Conservation (phyloP, 345 rosid species). For the Gossypium sturtianum region DNA sequence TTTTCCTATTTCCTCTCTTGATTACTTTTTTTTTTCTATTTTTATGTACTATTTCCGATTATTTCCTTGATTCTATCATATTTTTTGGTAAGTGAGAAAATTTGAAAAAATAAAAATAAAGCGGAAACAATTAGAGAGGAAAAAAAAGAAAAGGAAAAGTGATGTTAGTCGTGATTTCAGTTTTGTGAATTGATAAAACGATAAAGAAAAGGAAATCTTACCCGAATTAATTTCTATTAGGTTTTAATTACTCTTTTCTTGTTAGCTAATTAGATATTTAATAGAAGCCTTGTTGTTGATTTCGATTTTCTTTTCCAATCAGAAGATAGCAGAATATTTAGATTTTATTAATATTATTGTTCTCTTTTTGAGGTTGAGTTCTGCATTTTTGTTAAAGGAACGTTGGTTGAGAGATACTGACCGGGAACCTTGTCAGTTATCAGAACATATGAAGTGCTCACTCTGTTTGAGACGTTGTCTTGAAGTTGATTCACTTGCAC, state of each 20-base stretch:
- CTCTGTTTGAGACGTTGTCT: slow-evolving; percentile 19
- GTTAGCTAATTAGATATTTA: not conserved
- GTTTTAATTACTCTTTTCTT: not conserved
- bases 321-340: not conserved
- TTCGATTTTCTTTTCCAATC: not conserved
- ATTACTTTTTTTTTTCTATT: not conserved
- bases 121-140: not conserved
- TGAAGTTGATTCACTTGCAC: slow-evolving; percentile 23
- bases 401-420: slow-evolving; percentile 10
- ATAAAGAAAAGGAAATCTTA: not conserved
- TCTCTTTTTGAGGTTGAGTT: slow-evolving; percentile 4
- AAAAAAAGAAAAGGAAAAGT: not conserved
- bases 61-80: slow-evolving; percentile 10
- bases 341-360: not conserved
- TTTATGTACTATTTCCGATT: not conserved
- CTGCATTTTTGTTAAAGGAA: slow-evolving; percentile 17
- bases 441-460: slow-evolving; percentile 32
- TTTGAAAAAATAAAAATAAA: not conserved
- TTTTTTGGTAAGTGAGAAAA: not conserved
- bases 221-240: not conserved
- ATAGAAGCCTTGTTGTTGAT: not conserved
- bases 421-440: not conserved
- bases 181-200: not conserved
- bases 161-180: not conserved
- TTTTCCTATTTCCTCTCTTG: not conserved